Conservation (phyloP, 805 yeast species). For the Teunomyces kruisii region DNA sequence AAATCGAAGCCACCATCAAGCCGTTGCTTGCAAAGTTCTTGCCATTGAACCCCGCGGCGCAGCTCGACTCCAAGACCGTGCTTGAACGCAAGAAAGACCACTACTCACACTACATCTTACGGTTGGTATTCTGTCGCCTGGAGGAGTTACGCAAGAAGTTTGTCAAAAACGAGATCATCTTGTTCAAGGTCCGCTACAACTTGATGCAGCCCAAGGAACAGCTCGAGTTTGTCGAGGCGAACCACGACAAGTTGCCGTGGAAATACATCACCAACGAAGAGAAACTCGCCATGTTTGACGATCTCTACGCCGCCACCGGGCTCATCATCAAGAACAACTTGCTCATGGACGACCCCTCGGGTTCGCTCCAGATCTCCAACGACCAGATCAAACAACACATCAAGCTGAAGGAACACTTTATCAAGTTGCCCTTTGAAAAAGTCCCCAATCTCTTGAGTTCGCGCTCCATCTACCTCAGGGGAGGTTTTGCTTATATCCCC, state of each 20-base stretch:
- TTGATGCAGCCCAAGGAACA: constrained; percentile 66
- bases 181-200: constrained; percentile 74
- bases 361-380: constrained; percentile 32
- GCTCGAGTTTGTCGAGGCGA: constrained; percentile 59
- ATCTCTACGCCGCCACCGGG: constrained; percentile 57
- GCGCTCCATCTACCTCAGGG: constrained; percentile 64
- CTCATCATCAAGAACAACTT: constrained; percentile 38
- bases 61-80: constrained; percentile 37
- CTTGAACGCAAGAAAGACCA: constrained; percentile 84
- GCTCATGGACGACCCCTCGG: constrained; percentile 18
- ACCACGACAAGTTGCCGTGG: constrained; percentile 65
- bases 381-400: constrained; percentile 55
- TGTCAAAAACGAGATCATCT: constrained; percentile 67
- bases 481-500: constrained; percentile 84
- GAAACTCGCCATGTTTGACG: constrained; percentile 45
- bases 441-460: constrained; percentile 74
- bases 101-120: constrained; percentile 83
- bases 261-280: constrained; percentile 65
- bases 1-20: constrained; percentile 61
- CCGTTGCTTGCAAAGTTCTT: constrained; percentile 64
- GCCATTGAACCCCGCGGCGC: constrained; percentile 52
- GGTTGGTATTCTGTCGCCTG: constrained; percentile 86
- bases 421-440: constrained; percentile 84
- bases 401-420: constrained; percentile 58
- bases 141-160: constrained; percentile 83